Percentiles rank a stretch among this genome's conserved stretches.
Conservation (phyloP, 192 early-diverging fungal species). For the Podila verticillata region DNA sequence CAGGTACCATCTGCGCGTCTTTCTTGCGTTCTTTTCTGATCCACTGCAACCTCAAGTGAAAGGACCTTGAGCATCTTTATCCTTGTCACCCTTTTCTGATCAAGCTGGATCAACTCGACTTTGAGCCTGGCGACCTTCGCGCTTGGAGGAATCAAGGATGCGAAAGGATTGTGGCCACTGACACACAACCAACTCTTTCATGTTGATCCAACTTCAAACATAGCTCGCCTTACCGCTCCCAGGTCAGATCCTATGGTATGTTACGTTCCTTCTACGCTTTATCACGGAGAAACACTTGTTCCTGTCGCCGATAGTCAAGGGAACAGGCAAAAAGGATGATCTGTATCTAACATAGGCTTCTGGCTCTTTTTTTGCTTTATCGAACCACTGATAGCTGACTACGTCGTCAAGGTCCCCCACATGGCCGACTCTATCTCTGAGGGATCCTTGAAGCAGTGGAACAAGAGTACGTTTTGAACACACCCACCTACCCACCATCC, state of each 20-base stretch:
- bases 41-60: slow-evolving; percentile 3
- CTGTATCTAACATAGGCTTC: neutral
- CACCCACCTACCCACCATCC: neutral
- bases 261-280: neutral
- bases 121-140: too few relatives aligned
- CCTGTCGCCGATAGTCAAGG: neutral
- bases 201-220: neutral
- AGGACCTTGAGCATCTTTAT: neutral
- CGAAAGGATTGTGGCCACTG: too few relatives aligned
- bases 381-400: slow-evolving; percentile 64
- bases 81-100: too few relatives aligned
- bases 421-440: slow-evolving; percentile 99
- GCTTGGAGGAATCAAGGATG: too few relatives aligned
- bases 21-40: slow-evolving; percentile 3
- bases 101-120: too few relatives aligned
- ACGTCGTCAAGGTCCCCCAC: slow-evolving; percentile 91
- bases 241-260: slow-evolving; percentile 52
- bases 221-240: slow-evolving; percentile 48
- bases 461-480: slow-evolving; percentile 78
- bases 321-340: neutral
- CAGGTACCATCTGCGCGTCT: slow-evolving; percentile 13
- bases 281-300: neutral
- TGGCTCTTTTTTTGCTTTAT: neutral
- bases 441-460: slow-evolving; percentile 95
- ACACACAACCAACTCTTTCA: neutral